Evolutionary conservation across 768 basidiomycete species (phyloP).

Genomic region (Boletellus emodensis): DNA sequence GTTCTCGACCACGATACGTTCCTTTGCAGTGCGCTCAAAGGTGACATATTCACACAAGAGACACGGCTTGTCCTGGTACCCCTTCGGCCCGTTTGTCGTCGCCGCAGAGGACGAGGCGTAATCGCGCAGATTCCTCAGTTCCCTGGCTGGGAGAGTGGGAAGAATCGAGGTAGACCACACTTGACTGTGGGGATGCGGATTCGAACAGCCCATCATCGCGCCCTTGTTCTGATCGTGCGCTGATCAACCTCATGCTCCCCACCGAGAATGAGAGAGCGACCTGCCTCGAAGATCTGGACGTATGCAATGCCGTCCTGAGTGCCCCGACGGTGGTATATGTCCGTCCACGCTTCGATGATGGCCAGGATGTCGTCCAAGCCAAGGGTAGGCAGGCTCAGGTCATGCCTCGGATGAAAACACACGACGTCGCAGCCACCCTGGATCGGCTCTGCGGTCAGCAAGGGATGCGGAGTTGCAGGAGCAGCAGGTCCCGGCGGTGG

Average conservation of each 20-base stretch:
- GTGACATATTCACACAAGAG: constrained; percentile 79
- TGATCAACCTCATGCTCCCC: constrained; percentile 1
- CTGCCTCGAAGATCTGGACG: constrained; percentile 85
- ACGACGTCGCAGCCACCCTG: constrained; percentile 86
- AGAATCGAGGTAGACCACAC: constrained; percentile 76
- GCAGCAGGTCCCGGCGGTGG: constrained; percentile 54
- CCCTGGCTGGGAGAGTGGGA: constrained; percentile 66
- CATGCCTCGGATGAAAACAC: constrained; percentile 82
- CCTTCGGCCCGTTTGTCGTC: constrained; percentile 47
- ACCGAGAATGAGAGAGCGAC: constrained; percentile 1
- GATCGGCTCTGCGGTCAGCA: constrained; percentile 63
- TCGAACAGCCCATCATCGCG: constrained; percentile 91
- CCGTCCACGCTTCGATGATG: constrained; percentile 72
- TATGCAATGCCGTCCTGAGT: constrained; percentile 65
- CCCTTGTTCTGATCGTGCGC: constrained; percentile 69
- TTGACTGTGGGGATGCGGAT: constrained; percentile 93
- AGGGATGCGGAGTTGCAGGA: constrained; percentile 52
- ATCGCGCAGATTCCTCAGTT: constrained; percentile 51
- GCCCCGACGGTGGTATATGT: constrained; percentile 58
- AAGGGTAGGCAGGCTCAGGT: constrained; percentile 76
- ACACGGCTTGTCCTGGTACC: constrained; percentile 56
- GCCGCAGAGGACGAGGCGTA: constrained; percentile 40
- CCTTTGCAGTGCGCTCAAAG: constrained; percentile 52
- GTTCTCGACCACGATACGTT: constrained; percentile 67
- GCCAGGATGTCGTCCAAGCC: constrained; percentile 49